phyloP scores from a whole-genome alignment of 768 basidiomycete species.

The Auriscalpium vulgare region DNA sequence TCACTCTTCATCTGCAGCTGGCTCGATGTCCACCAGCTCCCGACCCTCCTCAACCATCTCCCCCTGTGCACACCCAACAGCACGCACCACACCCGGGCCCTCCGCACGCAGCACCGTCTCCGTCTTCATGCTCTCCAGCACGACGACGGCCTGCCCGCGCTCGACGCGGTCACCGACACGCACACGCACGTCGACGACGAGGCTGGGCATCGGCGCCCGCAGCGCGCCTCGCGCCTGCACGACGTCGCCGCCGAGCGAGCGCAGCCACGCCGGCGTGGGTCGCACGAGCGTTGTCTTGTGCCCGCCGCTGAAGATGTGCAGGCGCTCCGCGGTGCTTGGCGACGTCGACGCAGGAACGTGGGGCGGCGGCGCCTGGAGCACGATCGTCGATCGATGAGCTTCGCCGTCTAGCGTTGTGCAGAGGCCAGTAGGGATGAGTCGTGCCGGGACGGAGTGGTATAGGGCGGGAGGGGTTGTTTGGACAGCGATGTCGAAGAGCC shows the following conservation, averaged over 20 bases:
- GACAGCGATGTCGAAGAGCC: constrained; percentile 41
- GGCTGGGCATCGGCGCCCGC: constrained; percentile 87
- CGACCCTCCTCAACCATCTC: constrained; percentile 89
- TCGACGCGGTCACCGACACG: constrained; percentile 69
- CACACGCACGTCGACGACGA: constrained; percentile 84
- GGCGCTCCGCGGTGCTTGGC: constrained; percentile 54
- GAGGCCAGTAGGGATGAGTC: constrained; percentile 46
- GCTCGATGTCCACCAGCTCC: constrained; percentile 64
- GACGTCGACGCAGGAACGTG: constrained; percentile 46
- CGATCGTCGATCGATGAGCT: constrained; percentile 54
- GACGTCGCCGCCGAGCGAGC: constrained; percentile 56
- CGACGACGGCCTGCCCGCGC: constrained; percentile 72
- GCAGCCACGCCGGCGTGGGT: constrained; percentile 65
- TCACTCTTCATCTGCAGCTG: too few species aligned
- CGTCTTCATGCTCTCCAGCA: constrained; percentile 97
- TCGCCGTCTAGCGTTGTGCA: constrained; percentile 45
- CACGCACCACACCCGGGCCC: constrained; percentile 57
- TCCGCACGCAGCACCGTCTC: constrained; percentile 80
- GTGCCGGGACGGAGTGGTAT: constrained; percentile 41
- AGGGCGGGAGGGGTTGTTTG: constrained; percentile 31
- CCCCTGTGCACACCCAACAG: constrained; percentile 72
- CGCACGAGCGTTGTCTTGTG: constrained; percentile 57
- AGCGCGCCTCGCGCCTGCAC: constrained; percentile 55
- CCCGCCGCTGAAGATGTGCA: constrained; percentile 67
- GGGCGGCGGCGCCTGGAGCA: constrained; percentile 57